Evolutionary conservation across 306 rosid genomes (phyloP).

Genomic region (Trichosanthes cucumerina): DNA sequence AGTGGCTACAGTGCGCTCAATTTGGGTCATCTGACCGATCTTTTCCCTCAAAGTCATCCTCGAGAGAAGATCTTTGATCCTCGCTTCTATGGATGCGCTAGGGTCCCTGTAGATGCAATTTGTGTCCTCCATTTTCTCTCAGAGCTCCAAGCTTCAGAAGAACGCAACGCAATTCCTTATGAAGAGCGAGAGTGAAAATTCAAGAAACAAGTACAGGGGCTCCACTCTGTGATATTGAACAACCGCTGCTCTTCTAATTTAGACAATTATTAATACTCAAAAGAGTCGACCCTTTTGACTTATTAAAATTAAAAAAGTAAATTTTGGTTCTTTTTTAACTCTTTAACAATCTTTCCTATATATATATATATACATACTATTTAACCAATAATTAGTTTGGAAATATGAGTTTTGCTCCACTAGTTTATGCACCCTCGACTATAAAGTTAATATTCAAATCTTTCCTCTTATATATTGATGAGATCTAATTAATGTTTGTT

Average conservation of each 20-base stretch:
- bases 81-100: constrained; percentile 49
- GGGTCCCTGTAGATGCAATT: constrained; percentile 41
- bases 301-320: no score
- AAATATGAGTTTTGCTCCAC: no score
- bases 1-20: constrained; percentile 52
- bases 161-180: background rate
- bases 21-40: constrained; percentile 75
- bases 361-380: no score
- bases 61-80: constrained; percentile 65
- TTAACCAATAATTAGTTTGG: no score
- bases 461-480: no score
- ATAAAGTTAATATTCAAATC: no score
- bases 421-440: no score
- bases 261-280: no score
- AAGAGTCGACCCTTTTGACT: no score
- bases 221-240: background rate
- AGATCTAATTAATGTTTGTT: no score
- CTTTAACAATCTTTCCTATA: no score
- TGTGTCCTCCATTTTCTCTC: constrained; percentile 13
- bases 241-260: background rate
- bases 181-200: background rate
- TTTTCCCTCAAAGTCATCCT: constrained; percentile 74
- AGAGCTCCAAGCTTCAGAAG: background rate
- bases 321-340: no score
- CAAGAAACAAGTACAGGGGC: background rate